Percentiles rank a stretch among this genome's conserved stretches.
phyloP scores from a whole-genome alignment of 2,329 filamentous ascomycete species.

The Leptodontidium sp. region DNA sequence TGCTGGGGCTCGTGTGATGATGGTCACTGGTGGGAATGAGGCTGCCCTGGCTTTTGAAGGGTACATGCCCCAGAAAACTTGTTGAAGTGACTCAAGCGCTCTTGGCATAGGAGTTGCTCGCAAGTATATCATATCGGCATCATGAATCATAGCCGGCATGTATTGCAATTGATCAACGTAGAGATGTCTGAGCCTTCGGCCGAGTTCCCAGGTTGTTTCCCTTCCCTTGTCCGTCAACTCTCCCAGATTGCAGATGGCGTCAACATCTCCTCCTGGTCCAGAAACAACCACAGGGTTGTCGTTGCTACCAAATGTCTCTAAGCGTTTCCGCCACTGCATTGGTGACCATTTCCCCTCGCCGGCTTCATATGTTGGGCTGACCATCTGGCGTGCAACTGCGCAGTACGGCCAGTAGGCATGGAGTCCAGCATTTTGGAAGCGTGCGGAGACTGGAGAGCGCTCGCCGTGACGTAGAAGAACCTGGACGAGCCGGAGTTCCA shows the following conservation, averaged over 20 bases:
- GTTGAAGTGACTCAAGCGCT: constrained; percentile 79
- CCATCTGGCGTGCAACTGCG: constrained; percentile 75
- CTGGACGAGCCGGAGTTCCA: constrained; percentile 91
- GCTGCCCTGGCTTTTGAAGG: constrained; percentile 60
- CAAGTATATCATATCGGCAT: constrained; percentile 72
- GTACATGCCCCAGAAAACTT: constrained; percentile 79
- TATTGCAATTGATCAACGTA: constrained; percentile 80
- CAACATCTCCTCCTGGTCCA: constrained; percentile 74
- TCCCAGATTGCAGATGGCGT: constrained; percentile 81
- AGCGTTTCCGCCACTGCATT: constrained; percentile 70
- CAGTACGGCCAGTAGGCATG: constrained; percentile 89
- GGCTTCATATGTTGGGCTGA: constrained; percentile 64
- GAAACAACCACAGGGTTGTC: constrained; percentile 75
- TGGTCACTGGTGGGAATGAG: constrained; percentile 67
- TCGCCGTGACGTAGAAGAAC: constrained; percentile 82
- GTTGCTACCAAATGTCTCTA: constrained; percentile 81
- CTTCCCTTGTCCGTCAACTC: constrained; percentile 80
- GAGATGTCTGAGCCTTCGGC: constrained; percentile 71
- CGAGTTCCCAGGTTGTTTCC: constrained; percentile 74
- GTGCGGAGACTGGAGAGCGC: constrained; percentile 85
- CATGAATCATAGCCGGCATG: constrained; percentile 65
- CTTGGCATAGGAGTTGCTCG: constrained; percentile 78
- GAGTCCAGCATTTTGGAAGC: constrained; percentile 83
- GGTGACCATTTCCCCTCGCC: constrained; percentile 48
- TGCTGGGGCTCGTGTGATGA: constrained; percentile 68